Evolutionary conservation across 306 rosid species (phyloP), one percentile per base, ranked within the genome.

Genomic region (Lagenaria siceraria): DNA sequence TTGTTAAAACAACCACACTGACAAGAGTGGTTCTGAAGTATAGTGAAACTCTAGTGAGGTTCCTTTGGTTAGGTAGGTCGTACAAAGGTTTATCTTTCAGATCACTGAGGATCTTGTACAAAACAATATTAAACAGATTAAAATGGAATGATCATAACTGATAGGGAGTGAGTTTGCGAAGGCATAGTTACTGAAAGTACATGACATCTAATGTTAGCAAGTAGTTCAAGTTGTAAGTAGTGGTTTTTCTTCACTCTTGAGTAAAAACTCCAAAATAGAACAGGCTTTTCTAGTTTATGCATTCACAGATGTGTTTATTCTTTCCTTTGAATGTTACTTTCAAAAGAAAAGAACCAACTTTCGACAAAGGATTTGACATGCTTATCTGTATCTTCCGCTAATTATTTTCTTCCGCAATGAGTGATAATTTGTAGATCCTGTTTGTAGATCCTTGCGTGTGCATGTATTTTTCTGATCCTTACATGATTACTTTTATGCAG

Each of bases 401-500:
- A 69, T 24, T 33, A 22, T 49, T 27, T 49, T 19, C 58, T 72
- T 17, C 6, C 49, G 60, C 36, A 14, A 14, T 46, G 56, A 22
- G 38, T 70, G 21, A 43, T 14, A 31, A 62, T 62, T 29, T 8
- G 70, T 33, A 43, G 35, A 49, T 72, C 17, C 52, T 54, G n/a
- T 62, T 29, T 8, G 70, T 33, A 43, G 35, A 49, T 72, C 17
- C 52, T 54, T 75, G 51, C 51, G 15, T 8, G 10, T 33, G 36
- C 13, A 2, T 66, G 22, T 71, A 48, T 71, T 71, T 48, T 49
- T 55, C 59, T 77, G 77, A 81, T 81, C 77, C 85, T 70, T 70
- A 87, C 56, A 70, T 36, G 31, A 61, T n/a, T 78, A 80, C 82
- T 80, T 80, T 38, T 78, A 22, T 90, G 86, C 99, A 96, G 99